These are phyloP conservation scores for Termitomyces sp. DNA, from an alignment of 768 basidiomycete species.

Conservation along the genomic window DNA sequence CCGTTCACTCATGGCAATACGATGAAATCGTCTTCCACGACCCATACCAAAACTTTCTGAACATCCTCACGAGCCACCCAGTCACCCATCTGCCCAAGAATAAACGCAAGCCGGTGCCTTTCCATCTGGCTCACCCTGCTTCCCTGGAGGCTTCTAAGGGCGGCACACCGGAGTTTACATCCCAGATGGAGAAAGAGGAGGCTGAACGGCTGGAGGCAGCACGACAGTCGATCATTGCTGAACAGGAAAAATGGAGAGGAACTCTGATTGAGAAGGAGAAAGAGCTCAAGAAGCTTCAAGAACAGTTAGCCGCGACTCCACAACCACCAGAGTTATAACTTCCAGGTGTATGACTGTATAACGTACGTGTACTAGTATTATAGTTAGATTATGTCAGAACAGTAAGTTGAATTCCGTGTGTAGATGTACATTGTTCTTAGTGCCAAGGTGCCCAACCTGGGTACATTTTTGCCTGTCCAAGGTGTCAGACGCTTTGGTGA, in stretches of 20 bases:
- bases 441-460: conserved; percentile 87
- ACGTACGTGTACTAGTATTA: conserved; percentile 11
- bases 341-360: conserved; percentile 9
- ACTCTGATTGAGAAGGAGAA: conserved; percentile 79
- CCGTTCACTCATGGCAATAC: conserved; percentile 98
- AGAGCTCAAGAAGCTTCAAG: conserved; percentile 70
- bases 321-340: conserved; percentile 6
- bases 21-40: conserved; percentile 97
- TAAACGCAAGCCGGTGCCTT: conserved; percentile 63
- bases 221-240: conserved; percentile 60
- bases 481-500: conserved; percentile 11
- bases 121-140: conserved; percentile 60
- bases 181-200: conserved; percentile 86
- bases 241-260: conserved; percentile 72
- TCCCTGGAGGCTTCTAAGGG: conserved; percentile 65
- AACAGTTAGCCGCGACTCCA: conserved; percentile 36
- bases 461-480: conserved; percentile 82
- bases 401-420: not conserved
- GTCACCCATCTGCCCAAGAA: conserved; percentile 76
- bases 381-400: conserved; percentile 4
- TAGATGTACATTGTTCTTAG: conserved; percentile 26
- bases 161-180: conserved; percentile 80
- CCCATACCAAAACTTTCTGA: conserved; percentile 84
- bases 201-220: conserved; percentile 76
- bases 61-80: conserved; percentile 74